Evolutionary conservation across 202 grass and related monocot species (phyloP).

Genomic region (Carex arenaria): DNA sequence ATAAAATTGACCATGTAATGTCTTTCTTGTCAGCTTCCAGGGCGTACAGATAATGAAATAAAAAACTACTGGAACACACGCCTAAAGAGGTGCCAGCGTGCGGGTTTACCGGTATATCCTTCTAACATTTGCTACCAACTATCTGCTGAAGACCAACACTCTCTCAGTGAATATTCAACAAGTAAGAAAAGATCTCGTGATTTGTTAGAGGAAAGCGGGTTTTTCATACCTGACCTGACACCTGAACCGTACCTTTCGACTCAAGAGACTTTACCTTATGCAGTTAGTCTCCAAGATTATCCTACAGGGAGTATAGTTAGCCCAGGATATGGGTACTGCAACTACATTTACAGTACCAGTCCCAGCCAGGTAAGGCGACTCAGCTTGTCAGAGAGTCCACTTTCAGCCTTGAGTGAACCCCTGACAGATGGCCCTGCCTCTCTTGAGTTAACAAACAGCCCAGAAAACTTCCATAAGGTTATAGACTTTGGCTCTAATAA

Average conservation of each 20-base stretch:
- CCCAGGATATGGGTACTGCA: conserved; percentile 52
- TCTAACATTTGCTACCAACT: conserved; percentile 51
- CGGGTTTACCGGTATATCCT: conserved; percentile 70
- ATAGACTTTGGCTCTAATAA: conserved; percentile 42
- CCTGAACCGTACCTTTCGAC: conserved; percentile 46
- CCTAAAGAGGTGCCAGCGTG: conserved; percentile 82
- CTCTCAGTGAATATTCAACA: not conserved
- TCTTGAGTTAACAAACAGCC: conserved; percentile 50
- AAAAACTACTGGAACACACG: conserved; percentile 99
- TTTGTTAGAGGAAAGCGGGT: conserved; percentile 45
- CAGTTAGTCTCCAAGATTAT: conserved; percentile 38
- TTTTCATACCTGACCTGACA: conserved; percentile 50
- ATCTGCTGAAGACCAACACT: conserved; percentile 58
- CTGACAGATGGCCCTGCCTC: conserved; percentile 39
- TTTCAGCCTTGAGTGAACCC: conserved; percentile 47
- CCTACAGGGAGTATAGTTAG: conserved; percentile 44
- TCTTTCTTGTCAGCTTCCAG: conserved; percentile 66
- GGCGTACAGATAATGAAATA: conserved; percentile 99
- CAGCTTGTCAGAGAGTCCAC: conserved; percentile 42
- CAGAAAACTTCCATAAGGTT: conserved; percentile 50
- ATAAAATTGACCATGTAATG: not conserved
- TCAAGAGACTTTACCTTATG: conserved; percentile 44
- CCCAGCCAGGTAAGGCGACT: conserved; percentile 37
- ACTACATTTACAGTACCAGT: conserved; percentile 55
- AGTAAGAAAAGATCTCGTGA: conserved; percentile 43